Evolutionary conservation across 108 stramenopile species (phyloP).

Genomic region (Nitzschia sp.): DNA sequence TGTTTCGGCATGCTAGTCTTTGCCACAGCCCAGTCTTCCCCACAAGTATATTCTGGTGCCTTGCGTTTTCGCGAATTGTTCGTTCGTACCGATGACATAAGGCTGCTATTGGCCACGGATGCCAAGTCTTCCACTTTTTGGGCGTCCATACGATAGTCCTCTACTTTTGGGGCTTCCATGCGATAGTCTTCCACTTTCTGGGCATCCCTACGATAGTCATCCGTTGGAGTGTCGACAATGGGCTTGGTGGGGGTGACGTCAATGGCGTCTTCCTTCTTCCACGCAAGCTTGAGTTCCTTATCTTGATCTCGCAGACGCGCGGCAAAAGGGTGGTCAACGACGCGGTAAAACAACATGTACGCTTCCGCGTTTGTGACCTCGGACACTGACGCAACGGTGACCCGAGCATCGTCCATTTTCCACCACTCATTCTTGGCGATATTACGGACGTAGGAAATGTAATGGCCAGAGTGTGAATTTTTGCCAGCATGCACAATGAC

Average conservation of each 20-base stretch:
- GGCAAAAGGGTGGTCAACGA: slow-evolving; percentile 80
- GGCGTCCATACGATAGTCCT: neutral
- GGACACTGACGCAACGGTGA: slow-evolving; percentile 45
- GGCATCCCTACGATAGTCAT: neutral
- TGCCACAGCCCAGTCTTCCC: slow-evolving; percentile 67
- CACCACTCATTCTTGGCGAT: slow-evolving; percentile 86
- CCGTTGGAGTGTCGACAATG: neutral
- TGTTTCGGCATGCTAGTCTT: slow-evolving; percentile 53
- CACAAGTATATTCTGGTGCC: slow-evolving; percentile 53
- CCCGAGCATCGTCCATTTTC: slow-evolving; percentile 90
- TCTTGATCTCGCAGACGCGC: slow-evolving; percentile 44
- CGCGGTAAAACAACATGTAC: slow-evolving; percentile 90
- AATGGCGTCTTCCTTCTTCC: slow-evolving; percentile 4
- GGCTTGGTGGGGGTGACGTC: neutral
- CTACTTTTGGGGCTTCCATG: neutral
- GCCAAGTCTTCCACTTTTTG: slow-evolving; percentile 1
- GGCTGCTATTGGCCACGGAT: slow-evolving; percentile 13
- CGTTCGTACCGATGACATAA: slow-evolving; percentile 12
- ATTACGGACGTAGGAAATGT: slow-evolving; percentile 76
- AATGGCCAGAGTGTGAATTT: slow-evolving; percentile 86
- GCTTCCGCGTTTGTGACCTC: slow-evolving; percentile 85
- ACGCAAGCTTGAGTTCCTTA: slow-evolving; percentile 18
- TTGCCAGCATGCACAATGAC: slow-evolving; percentile 88
- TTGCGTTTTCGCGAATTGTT: slow-evolving; percentile 57
- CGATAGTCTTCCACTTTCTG: slow-evolving; percentile 4